Conservation (phyloP, 805 yeast genomes). For the Kazachstania taianensis region DNA sequence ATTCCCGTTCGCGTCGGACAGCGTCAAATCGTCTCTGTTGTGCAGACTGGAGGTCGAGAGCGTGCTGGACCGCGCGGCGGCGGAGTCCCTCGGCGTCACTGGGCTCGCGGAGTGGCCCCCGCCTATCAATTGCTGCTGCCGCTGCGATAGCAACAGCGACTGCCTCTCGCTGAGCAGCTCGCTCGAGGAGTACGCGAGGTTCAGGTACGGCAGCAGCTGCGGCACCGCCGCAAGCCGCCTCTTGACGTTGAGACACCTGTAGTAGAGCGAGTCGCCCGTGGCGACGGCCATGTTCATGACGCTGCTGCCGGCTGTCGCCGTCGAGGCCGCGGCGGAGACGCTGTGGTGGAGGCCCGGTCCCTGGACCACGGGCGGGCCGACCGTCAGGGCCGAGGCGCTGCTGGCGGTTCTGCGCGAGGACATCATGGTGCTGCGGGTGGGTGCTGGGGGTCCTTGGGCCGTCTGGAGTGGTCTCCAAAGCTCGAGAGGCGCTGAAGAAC, state of each 20-base stretch:
- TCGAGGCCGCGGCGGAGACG: conserved; percentile 3
- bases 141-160: conserved; percentile 40
- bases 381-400: neutral
- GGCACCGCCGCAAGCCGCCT: conserved; percentile 47
- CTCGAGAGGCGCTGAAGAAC: too few species aligned
- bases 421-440: neutral
- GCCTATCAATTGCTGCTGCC: conserved; percentile 25
- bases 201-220: conserved; percentile 58
- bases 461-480: too few species aligned
- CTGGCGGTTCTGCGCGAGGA: neutral
- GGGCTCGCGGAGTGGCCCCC: conserved; percentile 11
- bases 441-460: too few species aligned
- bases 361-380: neutral
- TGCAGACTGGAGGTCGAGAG: conserved; percentile 18
- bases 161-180: conserved; percentile 67
- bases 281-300: conserved; percentile 56
- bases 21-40: conserved; percentile 25
- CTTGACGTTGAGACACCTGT: conserved; percentile 50
- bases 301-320: conserved; percentile 13
- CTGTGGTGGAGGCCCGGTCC: conserved; percentile 3
- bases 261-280: conserved; percentile 58
- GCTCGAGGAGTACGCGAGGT: conserved; percentile 53
- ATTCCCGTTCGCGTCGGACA: conserved; percentile 16
- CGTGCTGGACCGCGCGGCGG: conserved; percentile 25
- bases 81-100: conserved; percentile 13